Evolutionary conservation across 225 moss, liverwort and hornwort genomes (phyloP).

Genomic region (Takakia lepidozioides): DNA sequence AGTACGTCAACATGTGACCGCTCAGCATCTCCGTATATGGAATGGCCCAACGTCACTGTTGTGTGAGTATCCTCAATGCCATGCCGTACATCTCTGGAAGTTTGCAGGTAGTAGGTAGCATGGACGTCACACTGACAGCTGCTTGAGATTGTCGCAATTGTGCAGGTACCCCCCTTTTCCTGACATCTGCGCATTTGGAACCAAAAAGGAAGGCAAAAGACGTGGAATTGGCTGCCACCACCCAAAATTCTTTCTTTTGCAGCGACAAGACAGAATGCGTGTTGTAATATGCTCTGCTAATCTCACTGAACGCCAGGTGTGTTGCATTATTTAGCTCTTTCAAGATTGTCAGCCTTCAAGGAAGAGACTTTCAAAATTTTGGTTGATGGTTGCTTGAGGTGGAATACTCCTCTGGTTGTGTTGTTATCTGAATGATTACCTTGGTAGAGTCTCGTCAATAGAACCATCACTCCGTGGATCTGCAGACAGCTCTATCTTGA

Average conservation of each 20-base stretch:
- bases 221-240: conserved; percentile 49
- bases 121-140: neutral
- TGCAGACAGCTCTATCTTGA: no score
- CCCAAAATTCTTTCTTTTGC: conserved; percentile 42
- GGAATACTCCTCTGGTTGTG: no score
- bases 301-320: conserved; percentile 31
- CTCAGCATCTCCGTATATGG: conserved; percentile 18
- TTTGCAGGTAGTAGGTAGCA: neutral
- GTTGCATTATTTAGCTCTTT: neutral
- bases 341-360: no score
- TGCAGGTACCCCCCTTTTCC: conserved; percentile 43
- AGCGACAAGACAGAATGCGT: conserved; percentile 20
- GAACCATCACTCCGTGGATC: no score
- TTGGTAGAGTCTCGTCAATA: no score
- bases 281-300: conserved; percentile 45
- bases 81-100: neutral
- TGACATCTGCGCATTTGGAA: conserved; percentile 22
- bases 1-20: conserved; percentile 29
- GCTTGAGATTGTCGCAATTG: neutral
- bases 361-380: no score
- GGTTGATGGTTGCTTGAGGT: no score
- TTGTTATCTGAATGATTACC: no score
- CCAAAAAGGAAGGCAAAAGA: conserved; percentile 15
- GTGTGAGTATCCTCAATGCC: conserved; percentile 21
- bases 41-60: conserved; percentile 37